Conservation (phyloP, 306 rosid species). For the Geum urbanum region DNA sequence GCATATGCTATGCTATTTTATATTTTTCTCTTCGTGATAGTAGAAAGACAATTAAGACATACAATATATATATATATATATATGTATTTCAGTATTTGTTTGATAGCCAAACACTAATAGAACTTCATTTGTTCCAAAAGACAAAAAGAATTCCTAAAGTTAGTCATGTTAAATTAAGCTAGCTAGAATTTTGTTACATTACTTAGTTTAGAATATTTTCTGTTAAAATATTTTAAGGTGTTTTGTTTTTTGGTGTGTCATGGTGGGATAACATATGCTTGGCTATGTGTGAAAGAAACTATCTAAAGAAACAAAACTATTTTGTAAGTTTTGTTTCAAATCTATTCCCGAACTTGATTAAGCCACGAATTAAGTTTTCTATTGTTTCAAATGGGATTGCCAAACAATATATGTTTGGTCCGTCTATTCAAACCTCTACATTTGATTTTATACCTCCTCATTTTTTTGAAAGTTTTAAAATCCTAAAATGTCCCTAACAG, state of each 20-base stretch:
- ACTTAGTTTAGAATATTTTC: neutral
- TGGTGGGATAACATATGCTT: conserved; percentile 2
- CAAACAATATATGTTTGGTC: too few species aligned
- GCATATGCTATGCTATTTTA: neutral
- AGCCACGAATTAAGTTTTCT: neutral
- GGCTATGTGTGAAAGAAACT: conserved; percentile 1
- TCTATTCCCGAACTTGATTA: conserved; percentile 1
- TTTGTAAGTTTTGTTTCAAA: conserved; percentile 12
- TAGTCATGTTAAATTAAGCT: conserved; percentile 10
- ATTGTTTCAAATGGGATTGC: neutral
- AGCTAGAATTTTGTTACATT: conserved; percentile 1
- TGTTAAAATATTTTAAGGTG: conserved; percentile 2
- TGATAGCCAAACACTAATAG: conserved; percentile 5
- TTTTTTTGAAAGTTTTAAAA: too few species aligned
- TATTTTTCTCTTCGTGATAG: neutral
- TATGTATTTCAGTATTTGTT: neutral
- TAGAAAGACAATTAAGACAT: neutral
- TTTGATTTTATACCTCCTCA: too few species aligned
- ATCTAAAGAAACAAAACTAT: conserved; percentile 7
- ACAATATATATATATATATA: too few species aligned
- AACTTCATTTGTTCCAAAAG: conserved; percentile 36
- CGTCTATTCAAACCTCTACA: too few species aligned
- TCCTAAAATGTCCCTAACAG: too few species aligned
- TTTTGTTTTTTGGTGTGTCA: conserved; percentile 3
- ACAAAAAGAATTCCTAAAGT: conserved; percentile 32